phyloP scores from a whole-genome alignment of 148 eudicot species.

The Rhododendron vialii region DNA sequence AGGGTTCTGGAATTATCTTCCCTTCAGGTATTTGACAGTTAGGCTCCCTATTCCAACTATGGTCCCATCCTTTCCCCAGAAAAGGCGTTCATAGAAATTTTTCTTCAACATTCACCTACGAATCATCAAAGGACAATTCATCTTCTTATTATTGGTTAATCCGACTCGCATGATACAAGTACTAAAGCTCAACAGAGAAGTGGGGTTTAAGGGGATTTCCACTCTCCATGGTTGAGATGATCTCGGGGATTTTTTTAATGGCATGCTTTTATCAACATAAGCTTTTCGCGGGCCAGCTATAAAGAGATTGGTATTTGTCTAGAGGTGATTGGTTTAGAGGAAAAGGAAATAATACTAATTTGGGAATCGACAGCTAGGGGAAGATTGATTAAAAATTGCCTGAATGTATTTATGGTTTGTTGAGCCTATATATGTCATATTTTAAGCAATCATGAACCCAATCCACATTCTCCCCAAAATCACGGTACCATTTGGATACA shows the following conservation, averaged over 20 bases:
- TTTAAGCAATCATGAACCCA: conserved; percentile 14
- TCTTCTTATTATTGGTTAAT: too few relatives aligned
- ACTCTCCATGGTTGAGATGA: background rate
- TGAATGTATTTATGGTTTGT: background rate
- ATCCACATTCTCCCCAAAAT: conserved; percentile 27
- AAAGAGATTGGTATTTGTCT: background rate
- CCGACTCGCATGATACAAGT: background rate
- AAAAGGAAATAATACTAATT: background rate
- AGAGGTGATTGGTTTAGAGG: background rate
- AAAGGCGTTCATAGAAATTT: too few relatives aligned
- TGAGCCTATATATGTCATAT: background rate
- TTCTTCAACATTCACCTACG: background rate
- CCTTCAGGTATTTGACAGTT: too few relatives aligned
- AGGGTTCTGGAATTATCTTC: too few relatives aligned
- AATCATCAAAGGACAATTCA: background rate
- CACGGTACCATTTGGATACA: conserved; percentile 7
- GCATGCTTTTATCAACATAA: background rate
- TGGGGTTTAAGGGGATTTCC: background rate
- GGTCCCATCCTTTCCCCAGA: background rate
- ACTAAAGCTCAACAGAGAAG: too few relatives aligned
- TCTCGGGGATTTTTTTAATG: background rate
- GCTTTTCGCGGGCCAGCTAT: background rate
- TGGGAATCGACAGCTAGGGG: background rate
- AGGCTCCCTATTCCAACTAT: too few relatives aligned
- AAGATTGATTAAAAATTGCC: background rate